phyloP scores from a whole-genome alignment of 768 basidiomycete genomes.

The Cystofilobasidium ferigula region DNA sequence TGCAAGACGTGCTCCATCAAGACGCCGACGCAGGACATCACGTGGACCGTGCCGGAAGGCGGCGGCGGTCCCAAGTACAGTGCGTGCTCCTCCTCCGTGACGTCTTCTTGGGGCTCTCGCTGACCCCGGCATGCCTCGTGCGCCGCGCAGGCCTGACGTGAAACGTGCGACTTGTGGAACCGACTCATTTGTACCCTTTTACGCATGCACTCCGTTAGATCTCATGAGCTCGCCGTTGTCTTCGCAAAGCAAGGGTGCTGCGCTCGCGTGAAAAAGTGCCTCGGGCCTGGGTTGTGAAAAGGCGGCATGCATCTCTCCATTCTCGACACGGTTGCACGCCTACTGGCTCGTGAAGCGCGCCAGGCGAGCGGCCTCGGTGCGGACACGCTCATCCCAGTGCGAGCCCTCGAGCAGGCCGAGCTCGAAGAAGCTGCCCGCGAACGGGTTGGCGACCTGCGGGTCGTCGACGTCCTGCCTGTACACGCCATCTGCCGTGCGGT shows the following conservation, averaged over 20 bases:
- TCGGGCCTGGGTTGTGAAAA: no score
- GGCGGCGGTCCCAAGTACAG: slow-evolving; percentile 95
- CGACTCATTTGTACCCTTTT: no score
- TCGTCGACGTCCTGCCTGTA: slow-evolving; percentile 80
- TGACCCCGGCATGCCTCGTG: no score
- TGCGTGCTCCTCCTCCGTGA: no score
- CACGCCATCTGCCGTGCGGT: slow-evolving; percentile 69
- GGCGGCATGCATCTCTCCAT: not conserved
- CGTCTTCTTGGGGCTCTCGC: no score
- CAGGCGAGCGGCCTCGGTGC: slow-evolving; percentile 49
- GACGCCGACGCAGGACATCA: slow-evolving; percentile 82
- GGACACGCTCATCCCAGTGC: slow-evolving; percentile 53
- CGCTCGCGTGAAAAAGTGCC: no score
- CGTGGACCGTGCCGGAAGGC: slow-evolving; percentile 90
- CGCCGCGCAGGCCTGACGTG: no score
- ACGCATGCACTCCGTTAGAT: no score
- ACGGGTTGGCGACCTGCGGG: slow-evolving; percentile 54
- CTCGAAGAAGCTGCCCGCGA: slow-evolving; percentile 81
- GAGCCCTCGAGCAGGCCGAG: slow-evolving; percentile 50
- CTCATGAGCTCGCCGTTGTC: no score
- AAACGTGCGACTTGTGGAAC: no score
- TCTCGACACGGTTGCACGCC: not conserved
- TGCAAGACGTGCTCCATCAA: slow-evolving; percentile 96
- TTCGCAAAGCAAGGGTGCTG: no score
- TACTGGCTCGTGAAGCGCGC: slow-evolving; percentile 25